Conservation (phyloP, 768 basidiomycete genomes). For the Boletellus emodensis region DNA sequence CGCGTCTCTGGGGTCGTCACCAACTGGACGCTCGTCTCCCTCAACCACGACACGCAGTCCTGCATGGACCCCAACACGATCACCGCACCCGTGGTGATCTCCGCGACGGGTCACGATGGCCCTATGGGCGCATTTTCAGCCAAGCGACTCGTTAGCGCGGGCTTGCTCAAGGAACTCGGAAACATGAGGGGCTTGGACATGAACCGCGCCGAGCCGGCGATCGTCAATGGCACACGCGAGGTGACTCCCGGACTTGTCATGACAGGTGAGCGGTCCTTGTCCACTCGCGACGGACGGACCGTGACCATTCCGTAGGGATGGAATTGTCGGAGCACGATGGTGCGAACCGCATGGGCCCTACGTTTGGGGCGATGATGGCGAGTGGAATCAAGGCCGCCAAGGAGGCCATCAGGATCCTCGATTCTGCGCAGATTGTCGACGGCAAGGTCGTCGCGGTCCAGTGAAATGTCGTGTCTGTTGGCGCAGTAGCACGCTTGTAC, state of each 20-base stretch:
- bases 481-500: neutral
- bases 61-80: conserved; percentile 80
- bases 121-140: conserved; percentile 81
- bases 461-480: neutral
- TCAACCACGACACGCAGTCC: conserved; percentile 71
- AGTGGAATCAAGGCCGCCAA: conserved; percentile 71
- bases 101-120: conserved; percentile 74
- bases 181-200: conserved; percentile 81
- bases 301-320: conserved; percentile 65
- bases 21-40: conserved; percentile 49
- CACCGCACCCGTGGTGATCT: conserved; percentile 71
- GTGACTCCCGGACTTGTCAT: conserved; percentile 72
- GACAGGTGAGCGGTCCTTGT: conserved; percentile 46
- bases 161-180: conserved; percentile 68
- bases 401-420: conserved; percentile 54
- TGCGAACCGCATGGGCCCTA: conserved; percentile 72
- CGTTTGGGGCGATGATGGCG: conserved; percentile 78
- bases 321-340: conserved; percentile 81
- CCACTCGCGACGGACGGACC: neutral
- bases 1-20: conserved; percentile 53
- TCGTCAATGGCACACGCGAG: conserved; percentile 73
- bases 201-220: conserved; percentile 79
- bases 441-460: conserved; percentile 49
- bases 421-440: conserved; percentile 45
- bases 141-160: conserved; percentile 71